Evolutionary conservation across 1,139 yeast species (phyloP), one percentile per base, ranked within the genome.

Genomic region (Zhuliangozyma parablackwelliae): DNA sequence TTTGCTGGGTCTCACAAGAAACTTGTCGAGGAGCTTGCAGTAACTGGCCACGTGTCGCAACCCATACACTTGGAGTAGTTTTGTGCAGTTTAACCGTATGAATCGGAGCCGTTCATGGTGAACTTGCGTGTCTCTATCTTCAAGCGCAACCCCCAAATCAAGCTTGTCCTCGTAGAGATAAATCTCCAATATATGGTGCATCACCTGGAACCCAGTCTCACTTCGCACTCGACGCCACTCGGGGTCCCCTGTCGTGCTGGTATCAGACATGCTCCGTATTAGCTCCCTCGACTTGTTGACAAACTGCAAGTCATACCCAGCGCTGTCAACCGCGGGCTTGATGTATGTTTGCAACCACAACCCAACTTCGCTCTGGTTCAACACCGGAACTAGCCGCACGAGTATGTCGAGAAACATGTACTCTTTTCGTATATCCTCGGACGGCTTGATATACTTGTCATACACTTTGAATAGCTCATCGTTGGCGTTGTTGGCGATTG

Each of bases 321-420:
- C 82, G 32, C 83, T 76, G 50, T 81, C 82, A 2, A 80, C 61
- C 0, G 85, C 82, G 0, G 80, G 76, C 20, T 61, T 61, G 8
- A 72, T 54, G 47, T 77, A 73, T n/a, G 73, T 63, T 31, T 62
- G 61, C 35, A 78, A 61, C 87, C 88, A 82, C 21, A 65, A 53
- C 28, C 53, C 50, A 9, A 76, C 56, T 32, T 73, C 73, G 2
- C 67, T 64, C 16, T 53, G 49, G 37, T 63, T 63, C 9, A 71
- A 72, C 38, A 53, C 70, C 41, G 50, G 72, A 67, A 40, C 65
- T 42, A 54, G 66, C 48, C 44, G 59, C 39, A 39, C 56, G 12
- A 82, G 60, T 4, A 74, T 59, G 33, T 69, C 69, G 12, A 80
- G 50, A 47, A 82, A 81, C 31, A 64, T 47, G 8, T 59, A 59